Base-by-base conservation (phyloP, 805 yeast genomes). In the Pichia cephalocereana region DNA sequence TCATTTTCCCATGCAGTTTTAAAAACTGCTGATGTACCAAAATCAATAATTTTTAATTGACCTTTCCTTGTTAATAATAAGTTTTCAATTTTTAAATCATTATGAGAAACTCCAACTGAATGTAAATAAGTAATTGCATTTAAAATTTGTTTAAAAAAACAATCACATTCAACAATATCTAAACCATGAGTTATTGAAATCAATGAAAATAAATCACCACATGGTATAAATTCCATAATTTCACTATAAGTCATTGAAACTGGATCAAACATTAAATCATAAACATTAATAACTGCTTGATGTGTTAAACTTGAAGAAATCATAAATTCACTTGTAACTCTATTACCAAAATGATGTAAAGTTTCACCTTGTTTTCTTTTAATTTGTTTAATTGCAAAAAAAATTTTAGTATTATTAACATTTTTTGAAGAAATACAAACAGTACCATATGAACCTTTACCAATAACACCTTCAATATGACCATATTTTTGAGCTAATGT, bases 171-270 rank as follows among this genome's bases (percentile, higher is more conserved):
- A 17, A 70, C 57, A 6, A 72, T 75, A 52, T 79, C 79, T 18
- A 85, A 65, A 6, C 78, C 75, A 43, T 77, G 67, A 0, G 76
- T 69, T 28, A 76, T 68, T 23, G 76, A 65, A 46, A 83, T 75
- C 34, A 83, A 68, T 1, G 83, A 69, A 60, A 80, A 84, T 30
- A 85, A 67, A 62, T 85, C 95, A 49, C 95, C 95, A 52, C 89
- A 89, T 8, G 95, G 87, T 57, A 96, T 86, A 64, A 82, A 91
- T 67, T 93, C 99, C 97, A 93, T 89, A 46, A 93, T 88, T 65
- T 91, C 96, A 46, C 85, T 79, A 69, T 82, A 82, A 54, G 84
- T 74, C 64, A 88, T 77, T 59, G 82, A 61, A 59, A 79, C 66
- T 54, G 83, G 69, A 68, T 86, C 83, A 54, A 80, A 78, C 86